Evolutionary conservation across 352 stramenopile species (phyloP), one percentile per base, ranked within the genome.

Genomic region (Phytophthora hybrid): DNA sequence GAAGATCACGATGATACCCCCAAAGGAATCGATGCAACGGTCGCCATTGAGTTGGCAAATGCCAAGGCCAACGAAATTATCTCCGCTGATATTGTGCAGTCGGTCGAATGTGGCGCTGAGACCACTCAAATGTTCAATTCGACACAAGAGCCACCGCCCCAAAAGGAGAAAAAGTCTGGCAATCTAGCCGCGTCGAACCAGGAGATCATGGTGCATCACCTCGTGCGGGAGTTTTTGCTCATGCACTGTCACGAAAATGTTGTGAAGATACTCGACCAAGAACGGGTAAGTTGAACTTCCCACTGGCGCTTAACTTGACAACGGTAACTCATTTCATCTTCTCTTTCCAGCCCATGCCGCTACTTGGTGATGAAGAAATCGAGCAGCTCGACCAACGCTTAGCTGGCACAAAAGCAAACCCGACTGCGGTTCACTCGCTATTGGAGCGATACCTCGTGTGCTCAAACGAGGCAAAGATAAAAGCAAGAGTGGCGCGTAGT

Each of bases 201-300:
- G 8, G 75, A 85, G 13, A 63, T 72, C 16, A 82, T 81, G 32
- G 71, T 87, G 16, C 73, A 89, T 32, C 75, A 88, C 39, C 74
- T 92, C n/a, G 78, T 93, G n/a, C 83, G 81, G 2, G 81, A 92
- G 26, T 92, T 90, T 39, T 73, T 94, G 10, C 69, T 78, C 23
- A 75, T 78, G 10, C 80, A 85, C 37, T 77, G 79, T 54, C 77
- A 79, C 1, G 69, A 78, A 2, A 66, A 80, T 14, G 69, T 91
- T 59, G 67, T 80, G 23, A 58, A 73, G 34, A 60, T 86, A 59
- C 74, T 92, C 37, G 81, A 88, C 7, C 63, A 77, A 65, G 82
- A 92, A 68, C 64, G 69, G 46, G 74, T 80, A 73, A 68, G 73
- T 74, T 46, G 37, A 44, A 3, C 7, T 46, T 9, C 5, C 52